These are phyloP conservation scores for Striga hermonthica DNA, from an alignment of 305 asterid species.

Conservation along the genomic window DNA sequence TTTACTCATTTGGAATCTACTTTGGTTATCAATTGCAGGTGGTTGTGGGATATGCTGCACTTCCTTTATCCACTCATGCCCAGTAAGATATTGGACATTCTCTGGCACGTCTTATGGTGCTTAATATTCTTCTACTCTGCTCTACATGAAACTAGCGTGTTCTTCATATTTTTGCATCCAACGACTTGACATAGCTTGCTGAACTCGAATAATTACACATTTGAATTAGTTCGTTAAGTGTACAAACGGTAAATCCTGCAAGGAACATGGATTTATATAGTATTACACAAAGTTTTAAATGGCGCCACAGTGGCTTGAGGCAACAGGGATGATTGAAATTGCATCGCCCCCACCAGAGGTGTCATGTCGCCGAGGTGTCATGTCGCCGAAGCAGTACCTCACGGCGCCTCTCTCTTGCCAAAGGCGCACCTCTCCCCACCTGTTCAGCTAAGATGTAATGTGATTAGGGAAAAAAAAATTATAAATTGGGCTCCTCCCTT, in stretches of 20 bases:
- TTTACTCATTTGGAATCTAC: slow-evolving; percentile 32
- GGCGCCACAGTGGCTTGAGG: too few relatives aligned
- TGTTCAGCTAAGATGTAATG: too few relatives aligned
- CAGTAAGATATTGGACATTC: slow-evolving; percentile 59
- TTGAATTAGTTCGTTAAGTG: background rate
- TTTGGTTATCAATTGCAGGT: slow-evolving; percentile 59
- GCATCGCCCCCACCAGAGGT: too few relatives aligned
- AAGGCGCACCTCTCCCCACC: too few relatives aligned
- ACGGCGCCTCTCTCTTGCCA: too few relatives aligned
- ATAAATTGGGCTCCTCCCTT: too few relatives aligned
- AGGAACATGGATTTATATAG: background rate
- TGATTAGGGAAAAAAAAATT: too few relatives aligned
- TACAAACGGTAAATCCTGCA: background rate
- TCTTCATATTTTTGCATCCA: slow-evolving; percentile 9
- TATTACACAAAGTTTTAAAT: background rate
- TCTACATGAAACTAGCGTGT: slow-evolving; percentile 19
- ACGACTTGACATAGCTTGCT: slow-evolving; percentile 10
- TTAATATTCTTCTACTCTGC: slow-evolving; percentile 27
- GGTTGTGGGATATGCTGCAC: slow-evolving; percentile 89
- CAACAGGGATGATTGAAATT: too few relatives aligned
- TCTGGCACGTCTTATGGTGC: slow-evolving; percentile 26
- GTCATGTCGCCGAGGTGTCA: too few relatives aligned
- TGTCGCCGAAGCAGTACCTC: too few relatives aligned
- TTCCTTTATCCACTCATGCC: slow-evolving; percentile 83
- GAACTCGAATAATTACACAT: slow-evolving; percentile 1